Base-by-base conservation (phyloP, 2,329 filamentous ascomycete species). In the Sclerotinia minor region DNA sequence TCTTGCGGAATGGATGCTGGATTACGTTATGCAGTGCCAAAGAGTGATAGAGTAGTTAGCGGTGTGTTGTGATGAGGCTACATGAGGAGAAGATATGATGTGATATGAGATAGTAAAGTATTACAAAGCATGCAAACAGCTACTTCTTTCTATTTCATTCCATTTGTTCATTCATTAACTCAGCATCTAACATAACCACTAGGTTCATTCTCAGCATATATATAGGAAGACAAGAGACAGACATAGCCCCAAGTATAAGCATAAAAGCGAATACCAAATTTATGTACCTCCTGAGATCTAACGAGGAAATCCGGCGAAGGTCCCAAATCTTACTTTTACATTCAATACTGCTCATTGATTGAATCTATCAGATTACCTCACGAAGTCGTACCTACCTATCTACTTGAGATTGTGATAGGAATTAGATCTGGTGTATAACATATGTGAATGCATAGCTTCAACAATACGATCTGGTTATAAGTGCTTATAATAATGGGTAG, bases 281-380 rank as follows among this genome's bases (percentile, higher is more conserved):
- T 26, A 24, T 13, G 24, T 5, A 2, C 15, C 11, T 50, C 9
- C 6, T 32, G 8, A 11, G 17, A 26, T 21, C 1, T 13, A 38
- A 38, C 6, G 8, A 9, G 2, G 17, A 5, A 26, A 17, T 11
- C 3, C 0, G 1, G 0, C 29, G 1, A 13, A 3, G 3, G 2
- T 17, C 5, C 8, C 21, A 4, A 11, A 32, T 13, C 1, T 21
- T 6, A 13, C 4, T 13, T 21, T 53, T 1, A 21, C 4, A 2
- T 21, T 32, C 6, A 2, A 21, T 21, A 13, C 17, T n/a, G n/a
- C n/a, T n/a, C 26, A 29, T 15, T 21, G 0, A 13, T 7, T 6
- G 3, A 35, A 21, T n/a, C 17, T 53, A 17, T 8, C 17, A 15
- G 1, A n/a, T 15, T 53, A 13, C 35, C 4, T 38, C 35, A 53